Conservation (phyloP, 2,329 filamentous ascomycete species). For the Tetracladium maxilliforme region DNA sequence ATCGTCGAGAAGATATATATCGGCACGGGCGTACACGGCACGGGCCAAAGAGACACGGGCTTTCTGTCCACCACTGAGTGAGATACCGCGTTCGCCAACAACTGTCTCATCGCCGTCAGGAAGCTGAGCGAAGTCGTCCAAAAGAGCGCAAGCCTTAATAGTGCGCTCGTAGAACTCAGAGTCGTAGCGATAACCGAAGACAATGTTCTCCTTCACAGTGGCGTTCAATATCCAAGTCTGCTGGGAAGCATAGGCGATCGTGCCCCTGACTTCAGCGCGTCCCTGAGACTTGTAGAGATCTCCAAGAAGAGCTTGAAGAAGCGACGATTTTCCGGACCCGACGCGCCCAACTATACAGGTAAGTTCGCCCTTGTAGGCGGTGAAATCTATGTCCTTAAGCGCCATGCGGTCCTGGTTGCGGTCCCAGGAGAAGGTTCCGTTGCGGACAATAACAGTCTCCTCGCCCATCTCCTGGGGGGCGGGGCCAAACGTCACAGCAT, state of each 20-base stretch:
- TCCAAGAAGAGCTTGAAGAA: slow-evolving; percentile 77
- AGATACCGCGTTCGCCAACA: slow-evolving; percentile 93
- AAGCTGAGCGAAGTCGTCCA: slow-evolving; percentile 81
- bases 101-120: slow-evolving; percentile 95
- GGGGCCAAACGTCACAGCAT: slow-evolving; percentile 61
- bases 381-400: slow-evolving; percentile 75
- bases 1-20: slow-evolving; percentile 90
- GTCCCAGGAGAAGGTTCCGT: slow-evolving; percentile 92
- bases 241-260: slow-evolving; percentile 83
- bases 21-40: slow-evolving; percentile 92
- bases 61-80: slow-evolving; percentile 89
- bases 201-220: slow-evolving; percentile 89
- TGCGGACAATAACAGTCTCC: slow-evolving; percentile 68
- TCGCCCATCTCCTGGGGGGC: slow-evolving; percentile 66
- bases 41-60: slow-evolving; percentile 82
- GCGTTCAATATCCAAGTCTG: slow-evolving; percentile 96
- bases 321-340: slow-evolving; percentile 87
- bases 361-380: slow-evolving; percentile 81
- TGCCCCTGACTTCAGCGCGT: slow-evolving; percentile 67
- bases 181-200: slow-evolving; percentile 92
- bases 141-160: slow-evolving; percentile 75
- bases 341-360: slow-evolving; percentile 89
- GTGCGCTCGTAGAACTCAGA: slow-evolving; percentile 89
- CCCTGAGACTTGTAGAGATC: slow-evolving; percentile 85
- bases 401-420: slow-evolving; percentile 45